Base-by-base conservation (phyloP, 2,329 filamentous ascomycete species). In the Bertia moriformis region DNA sequence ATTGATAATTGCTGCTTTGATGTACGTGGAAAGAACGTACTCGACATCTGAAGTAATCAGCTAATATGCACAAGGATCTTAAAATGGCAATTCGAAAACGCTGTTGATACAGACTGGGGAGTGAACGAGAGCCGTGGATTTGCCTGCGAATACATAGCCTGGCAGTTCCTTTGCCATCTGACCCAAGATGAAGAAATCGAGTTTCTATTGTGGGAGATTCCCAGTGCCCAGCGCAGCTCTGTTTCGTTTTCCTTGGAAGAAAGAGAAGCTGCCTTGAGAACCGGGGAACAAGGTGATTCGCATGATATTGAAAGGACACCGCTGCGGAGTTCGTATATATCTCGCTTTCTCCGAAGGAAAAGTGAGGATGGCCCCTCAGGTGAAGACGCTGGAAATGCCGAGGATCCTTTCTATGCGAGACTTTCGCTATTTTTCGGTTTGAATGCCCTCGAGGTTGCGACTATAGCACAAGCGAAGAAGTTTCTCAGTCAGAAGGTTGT, bases 361-460 rank as follows among this genome's bases (percentile, higher is more conserved):
- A 29, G 24, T n/a, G 10, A 29, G 10, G 10, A n/a, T 10, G n/a
- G n/a, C 24, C 10, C 10, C 24, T 29, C 24, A 10, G 22, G 7
- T n/a, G 7, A 7, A 7, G 12, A 35, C 10, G 32, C 10, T 17
- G 10, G 10, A 7, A 35, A 35, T 17, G 7, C 7, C 7, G 32
- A 35, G 17, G 24, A 29, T 29, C 24, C 24, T n/a, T 10, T 10
- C 10, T n/a, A 10, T 29, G 10, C 10, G 24, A 7, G 12, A 7
- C 15, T 12, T 18, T 35, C 15, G 7, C 32, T 12, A 13, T 35
- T 35, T 17, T 35, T 35, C 17, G 32, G 73, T 4, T 57, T 82
- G n/a, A 81, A 76, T 53, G 74, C 75, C 3, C 58, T 83, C 13
- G 81, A 85, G 50, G 81, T 85, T 46, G 81, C 80, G 18, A 71